Evolutionary conservation across 306 rosid genomes (phyloP).

Genomic region (Quercus wislizeni): DNA sequence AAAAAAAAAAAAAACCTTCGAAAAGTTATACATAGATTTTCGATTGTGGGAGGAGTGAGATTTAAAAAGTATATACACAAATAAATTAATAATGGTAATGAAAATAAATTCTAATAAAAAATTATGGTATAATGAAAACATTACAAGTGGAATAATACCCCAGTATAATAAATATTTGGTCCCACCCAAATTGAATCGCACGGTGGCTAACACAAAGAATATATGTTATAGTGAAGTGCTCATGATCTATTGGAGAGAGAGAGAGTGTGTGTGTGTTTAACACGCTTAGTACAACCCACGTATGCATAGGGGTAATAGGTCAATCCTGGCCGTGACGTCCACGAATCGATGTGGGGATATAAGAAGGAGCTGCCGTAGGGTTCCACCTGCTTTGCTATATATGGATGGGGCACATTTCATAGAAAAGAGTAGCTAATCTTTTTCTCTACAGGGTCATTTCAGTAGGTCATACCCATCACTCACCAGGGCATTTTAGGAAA

Average conservation of each 20-base stretch:
- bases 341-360: not conserved
- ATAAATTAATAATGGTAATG: no score
- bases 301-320: no score
- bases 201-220: not conserved
- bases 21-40: no score
- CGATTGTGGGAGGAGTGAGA: no score
- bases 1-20: no score
- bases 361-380: not conserved
- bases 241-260: not conserved
- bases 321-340: not conserved
- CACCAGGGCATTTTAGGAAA: not conserved
- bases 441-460: conserved; percentile 13
- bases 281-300: not conserved
- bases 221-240: not conserved
- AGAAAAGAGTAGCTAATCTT: not conserved
- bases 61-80: no score
- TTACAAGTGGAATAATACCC: no score
- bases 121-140: not conserved
- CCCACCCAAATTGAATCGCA: not conserved
- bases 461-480: conserved; percentile 18
- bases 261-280: not conserved
- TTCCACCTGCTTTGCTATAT: not conserved
- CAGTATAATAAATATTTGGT: not conserved
- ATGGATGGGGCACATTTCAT: not conserved
- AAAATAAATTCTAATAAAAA: not conserved